phyloP scores from a whole-genome alignment of 352 stramenopile genomes.

The Blastocystis sp. region DNA sequence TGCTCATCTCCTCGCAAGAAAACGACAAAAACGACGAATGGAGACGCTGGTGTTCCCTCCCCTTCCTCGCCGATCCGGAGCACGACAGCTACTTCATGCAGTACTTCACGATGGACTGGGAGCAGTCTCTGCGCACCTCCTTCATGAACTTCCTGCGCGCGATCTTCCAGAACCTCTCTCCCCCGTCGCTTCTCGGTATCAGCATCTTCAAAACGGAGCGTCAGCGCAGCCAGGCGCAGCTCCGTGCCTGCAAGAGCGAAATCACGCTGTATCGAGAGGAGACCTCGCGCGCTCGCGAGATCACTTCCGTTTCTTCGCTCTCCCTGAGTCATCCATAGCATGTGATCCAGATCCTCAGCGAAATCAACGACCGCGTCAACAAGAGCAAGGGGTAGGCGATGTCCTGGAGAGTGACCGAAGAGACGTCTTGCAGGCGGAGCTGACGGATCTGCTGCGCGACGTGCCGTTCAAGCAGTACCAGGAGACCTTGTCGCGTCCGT shows the following conservation, averaged over 20 bases:
- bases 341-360: neutral
- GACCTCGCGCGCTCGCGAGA: neutral
- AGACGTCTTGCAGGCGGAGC: neutral
- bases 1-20: neutral
- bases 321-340: neutral
- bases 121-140: conserved; percentile 12
- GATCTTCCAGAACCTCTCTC: conserved; percentile 51
- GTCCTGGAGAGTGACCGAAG: neutral
- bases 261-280: conserved; percentile 3
- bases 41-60: conserved; percentile 25
- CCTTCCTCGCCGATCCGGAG: neutral
- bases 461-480: neutral
- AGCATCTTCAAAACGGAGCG: conserved; percentile 52
- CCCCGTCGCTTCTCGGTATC: conserved; percentile 28
- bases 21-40: conserved; percentile 29
- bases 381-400: neutral
- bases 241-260: conserved; percentile 10
- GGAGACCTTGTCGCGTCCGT: neutral
- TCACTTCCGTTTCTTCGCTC: neutral
- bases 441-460: neutral
- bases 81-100: conserved; percentile 50
- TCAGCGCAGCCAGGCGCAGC: conserved; percentile 35
- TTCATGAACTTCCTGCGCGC: conserved; percentile 34
- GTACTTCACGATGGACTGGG: neutral
- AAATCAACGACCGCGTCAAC: conserved; percentile 10